Conservation (phyloP, 169 alveolate species). For the Cryptosporidium ubiquitum region DNA sequence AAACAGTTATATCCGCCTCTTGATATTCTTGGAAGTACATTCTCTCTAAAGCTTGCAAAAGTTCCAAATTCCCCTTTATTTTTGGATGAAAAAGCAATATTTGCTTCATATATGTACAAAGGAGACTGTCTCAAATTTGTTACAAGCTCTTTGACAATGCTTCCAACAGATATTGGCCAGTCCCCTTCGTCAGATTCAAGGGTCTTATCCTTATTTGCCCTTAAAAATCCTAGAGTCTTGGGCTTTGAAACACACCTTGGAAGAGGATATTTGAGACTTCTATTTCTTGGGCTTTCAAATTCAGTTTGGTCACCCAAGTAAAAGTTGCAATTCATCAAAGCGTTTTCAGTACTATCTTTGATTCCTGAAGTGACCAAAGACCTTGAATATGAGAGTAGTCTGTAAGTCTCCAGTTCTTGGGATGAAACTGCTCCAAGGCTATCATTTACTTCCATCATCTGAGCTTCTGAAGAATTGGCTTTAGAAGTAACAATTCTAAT, state of each 20-base stretch:
- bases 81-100: constrained; percentile 86
- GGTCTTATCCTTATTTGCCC: neutral
- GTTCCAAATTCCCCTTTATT: constrained; percentile 87
- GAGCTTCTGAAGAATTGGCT: neutral
- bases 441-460: neutral
- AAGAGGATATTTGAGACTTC: constrained; percentile 24
- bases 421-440: neutral
- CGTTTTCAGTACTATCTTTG: constrained; percentile 10
- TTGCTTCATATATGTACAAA: constrained; percentile 91
- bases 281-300: too few relatives aligned
- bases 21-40: constrained; percentile 89
- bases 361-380: constrained; percentile 24
- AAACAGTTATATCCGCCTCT: constrained; percentile 87
- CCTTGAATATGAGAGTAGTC: constrained; percentile 55
- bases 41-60: constrained; percentile 87
- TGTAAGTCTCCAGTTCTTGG: constrained; percentile 56
- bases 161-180: neutral
- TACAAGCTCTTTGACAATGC: neutral
- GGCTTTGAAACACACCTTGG: constrained; percentile 36
- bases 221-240: neutral
- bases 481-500: constrained; percentile 25
- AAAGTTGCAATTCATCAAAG: constrained; percentile 23
- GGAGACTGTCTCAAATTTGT: constrained; percentile 56
- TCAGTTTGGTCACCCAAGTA: neutral
- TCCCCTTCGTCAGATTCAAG: neutral